Evolutionary conservation across 139 green algal species (phyloP).

Genomic region (Tetratostichococcus sp.): DNA sequence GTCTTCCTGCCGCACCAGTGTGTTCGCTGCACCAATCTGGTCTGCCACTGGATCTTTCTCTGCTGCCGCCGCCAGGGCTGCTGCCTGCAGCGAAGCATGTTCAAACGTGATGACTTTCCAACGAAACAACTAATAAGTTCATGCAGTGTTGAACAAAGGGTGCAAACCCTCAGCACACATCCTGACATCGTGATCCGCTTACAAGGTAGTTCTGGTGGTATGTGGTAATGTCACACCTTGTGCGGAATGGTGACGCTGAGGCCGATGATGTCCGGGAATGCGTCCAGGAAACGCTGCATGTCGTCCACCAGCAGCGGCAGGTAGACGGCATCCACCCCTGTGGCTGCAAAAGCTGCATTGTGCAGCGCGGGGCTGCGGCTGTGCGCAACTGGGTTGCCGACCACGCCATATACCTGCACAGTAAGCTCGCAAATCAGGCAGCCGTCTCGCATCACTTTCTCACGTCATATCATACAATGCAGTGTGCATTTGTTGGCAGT

Average conservation of each 20-base stretch:
- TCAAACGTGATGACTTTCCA: no score
- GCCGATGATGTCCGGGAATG: slow-evolving; percentile 72
- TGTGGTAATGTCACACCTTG: no score
- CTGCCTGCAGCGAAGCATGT: slow-evolving; percentile 45
- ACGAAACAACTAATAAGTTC: no score
- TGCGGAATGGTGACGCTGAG: slow-evolving; percentile 95
- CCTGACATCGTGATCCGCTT: no score
- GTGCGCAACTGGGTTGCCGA: slow-evolving; percentile 87
- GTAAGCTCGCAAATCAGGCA: no score
- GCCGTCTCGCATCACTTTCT: no score
- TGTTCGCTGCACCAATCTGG: slow-evolving; percentile 94
- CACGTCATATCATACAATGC: no score
- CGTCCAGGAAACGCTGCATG: slow-evolving; percentile 68
- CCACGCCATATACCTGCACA: slow-evolving; percentile 70
- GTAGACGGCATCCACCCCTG: slow-evolving; percentile 85
- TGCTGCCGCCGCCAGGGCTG: slow-evolving; percentile 64
- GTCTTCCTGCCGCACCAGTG: slow-evolving; percentile 73
- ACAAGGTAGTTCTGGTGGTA: no score
- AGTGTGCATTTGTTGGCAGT: no score
- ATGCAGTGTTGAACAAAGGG: no score
- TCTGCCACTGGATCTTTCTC: slow-evolving; percentile 70
- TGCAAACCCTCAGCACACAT: no score
- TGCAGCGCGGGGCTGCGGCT: slow-evolving; percentile 82
- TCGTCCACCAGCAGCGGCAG: slow-evolving; percentile 94
- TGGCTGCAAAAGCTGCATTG: slow-evolving; percentile 69